A percentile compares a stretch with the other conserved stretches of the same genome.
Evolutionary conservation across 169 alveolate species (phyloP).

Genomic region (Eimeria necatrix): DNA sequence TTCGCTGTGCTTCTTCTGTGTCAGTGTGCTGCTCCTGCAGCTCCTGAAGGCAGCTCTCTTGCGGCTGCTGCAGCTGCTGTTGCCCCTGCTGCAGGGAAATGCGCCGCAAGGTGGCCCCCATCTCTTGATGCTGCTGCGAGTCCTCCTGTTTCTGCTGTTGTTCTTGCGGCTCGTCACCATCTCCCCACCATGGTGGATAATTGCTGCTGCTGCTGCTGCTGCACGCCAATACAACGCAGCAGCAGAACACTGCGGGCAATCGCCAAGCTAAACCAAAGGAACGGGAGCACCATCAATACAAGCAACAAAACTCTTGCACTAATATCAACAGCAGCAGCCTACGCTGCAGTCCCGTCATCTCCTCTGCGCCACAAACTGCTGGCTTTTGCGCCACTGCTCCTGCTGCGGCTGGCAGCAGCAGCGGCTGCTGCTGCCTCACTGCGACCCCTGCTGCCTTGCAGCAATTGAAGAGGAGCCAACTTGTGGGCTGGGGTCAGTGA

Average conservation of each 20-base stretch:
- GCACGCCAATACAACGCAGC: not conserved
- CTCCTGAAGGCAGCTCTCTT: not conserved
- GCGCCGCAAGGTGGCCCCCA: not conserved
- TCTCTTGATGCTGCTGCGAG: constrained; percentile 2
- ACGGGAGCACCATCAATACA: too few species aligned
- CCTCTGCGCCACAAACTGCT: constrained; percentile 52
- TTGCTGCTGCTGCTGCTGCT: constrained; percentile 52
- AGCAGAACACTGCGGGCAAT: not conserved
- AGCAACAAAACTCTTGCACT: not conserved
- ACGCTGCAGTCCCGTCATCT: constrained; percentile 1
- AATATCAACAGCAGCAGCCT: not conserved
- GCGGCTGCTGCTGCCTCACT: constrained; percentile 39
- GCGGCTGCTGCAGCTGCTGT: constrained; percentile 2
- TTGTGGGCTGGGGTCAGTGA: constrained; percentile 70
- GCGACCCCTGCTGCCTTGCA: constrained; percentile 60
- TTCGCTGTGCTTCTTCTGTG: not conserved
- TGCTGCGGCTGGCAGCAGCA: constrained; percentile 21
- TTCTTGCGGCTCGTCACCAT: constrained; percentile 59
- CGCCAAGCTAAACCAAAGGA: too few species aligned
- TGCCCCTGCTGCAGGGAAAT: not conserved
- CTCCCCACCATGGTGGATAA: constrained; percentile 56
- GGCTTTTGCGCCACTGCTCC: constrained; percentile 33
- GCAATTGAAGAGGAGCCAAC: constrained; percentile 67
- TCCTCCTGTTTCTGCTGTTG: constrained; percentile 33
- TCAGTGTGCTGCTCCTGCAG: not conserved